Evolutionary conservation across 352 stramenopile genomes (phyloP).

Genomic region (Elongisporangium senticosum): DNA sequence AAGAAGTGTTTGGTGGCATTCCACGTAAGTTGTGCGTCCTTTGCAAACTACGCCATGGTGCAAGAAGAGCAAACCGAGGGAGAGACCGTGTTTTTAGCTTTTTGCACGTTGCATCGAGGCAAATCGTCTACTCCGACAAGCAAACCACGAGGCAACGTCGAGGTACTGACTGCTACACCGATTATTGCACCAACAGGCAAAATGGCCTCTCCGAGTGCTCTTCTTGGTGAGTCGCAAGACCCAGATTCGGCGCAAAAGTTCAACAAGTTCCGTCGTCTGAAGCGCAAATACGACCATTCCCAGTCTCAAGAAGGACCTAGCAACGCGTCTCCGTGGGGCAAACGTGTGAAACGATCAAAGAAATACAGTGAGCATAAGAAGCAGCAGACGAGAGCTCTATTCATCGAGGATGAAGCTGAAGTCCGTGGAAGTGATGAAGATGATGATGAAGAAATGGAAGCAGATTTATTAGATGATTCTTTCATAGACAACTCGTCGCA

Average conservation of each 20-base stretch:
- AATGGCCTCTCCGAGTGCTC: conserved; percentile 35
- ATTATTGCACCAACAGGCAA: conserved; percentile 4
- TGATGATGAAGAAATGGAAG: conserved; percentile 31
- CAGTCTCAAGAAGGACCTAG: conserved; percentile 22
- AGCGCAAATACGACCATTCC: conserved; percentile 62
- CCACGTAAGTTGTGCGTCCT: conserved; percentile 73
- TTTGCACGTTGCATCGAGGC: conserved; percentile 57
- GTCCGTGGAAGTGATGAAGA: conserved; percentile 59
- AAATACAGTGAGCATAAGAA: conserved; percentile 24
- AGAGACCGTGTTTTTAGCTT: conserved; percentile 61
- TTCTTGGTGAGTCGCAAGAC: conserved; percentile 42
- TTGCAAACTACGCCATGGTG: conserved; percentile 52
- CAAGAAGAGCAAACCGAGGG: conserved; percentile 37
- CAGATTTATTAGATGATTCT: conserved; percentile 44
- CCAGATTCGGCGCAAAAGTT: conserved; percentile 46
- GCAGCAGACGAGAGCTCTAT: conserved; percentile 31
- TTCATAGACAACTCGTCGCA: conserved; percentile 85
- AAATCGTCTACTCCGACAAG: conserved; percentile 6
- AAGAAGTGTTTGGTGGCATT: conserved; percentile 69
- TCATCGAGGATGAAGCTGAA: conserved; percentile 66
- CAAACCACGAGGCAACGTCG: neutral
- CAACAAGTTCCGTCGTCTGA: conserved; percentile 61
- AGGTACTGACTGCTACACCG: conserved; percentile 1
- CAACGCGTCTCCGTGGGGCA: conserved; percentile 48
- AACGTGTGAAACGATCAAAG: conserved; percentile 52